Conservation (phyloP, 257 asterid genomes). For the Solanum infundibuliforme region DNA sequence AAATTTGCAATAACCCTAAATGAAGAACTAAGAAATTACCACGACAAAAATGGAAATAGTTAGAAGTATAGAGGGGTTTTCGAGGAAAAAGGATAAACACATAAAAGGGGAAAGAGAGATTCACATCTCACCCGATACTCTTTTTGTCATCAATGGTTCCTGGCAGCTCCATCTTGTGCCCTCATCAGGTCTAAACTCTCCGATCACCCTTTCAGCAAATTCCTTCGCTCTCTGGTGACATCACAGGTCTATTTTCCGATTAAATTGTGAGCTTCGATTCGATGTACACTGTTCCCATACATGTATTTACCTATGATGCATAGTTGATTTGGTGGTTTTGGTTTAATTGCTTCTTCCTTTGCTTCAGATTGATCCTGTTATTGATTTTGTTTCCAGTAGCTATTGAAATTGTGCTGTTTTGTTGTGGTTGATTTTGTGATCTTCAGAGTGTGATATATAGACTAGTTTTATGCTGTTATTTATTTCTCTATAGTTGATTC, state of each 20-base stretch:
- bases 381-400: neutral
- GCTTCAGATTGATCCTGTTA: too few relatives aligned
- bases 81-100: neutral
- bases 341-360: neutral
- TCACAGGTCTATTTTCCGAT: neutral
- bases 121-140: slow-evolving; percentile 31
- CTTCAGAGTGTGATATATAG: neutral
- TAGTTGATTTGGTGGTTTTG: neutral
- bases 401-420: neutral
- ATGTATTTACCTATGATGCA: neutral
- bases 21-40: neutral
- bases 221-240: neutral
- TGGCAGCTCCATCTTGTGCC: neutral
- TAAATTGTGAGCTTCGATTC: neutral
- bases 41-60: neutral
- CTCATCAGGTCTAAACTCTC: slow-evolving; percentile 6
- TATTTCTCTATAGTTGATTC: neutral
- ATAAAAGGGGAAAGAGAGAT: slow-evolving; percentile 14
- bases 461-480: neutral
- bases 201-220: neutral
- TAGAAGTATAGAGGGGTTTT: neutral
- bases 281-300: neutral
- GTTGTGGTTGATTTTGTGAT: neutral
- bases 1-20: neutral
- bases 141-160: slow-evolving; percentile 8